These are phyloP conservation scores for Colletotrichum musicola DNA, from an alignment of 2,329 filamentous ascomycete species.

Conservation along the genomic window DNA sequence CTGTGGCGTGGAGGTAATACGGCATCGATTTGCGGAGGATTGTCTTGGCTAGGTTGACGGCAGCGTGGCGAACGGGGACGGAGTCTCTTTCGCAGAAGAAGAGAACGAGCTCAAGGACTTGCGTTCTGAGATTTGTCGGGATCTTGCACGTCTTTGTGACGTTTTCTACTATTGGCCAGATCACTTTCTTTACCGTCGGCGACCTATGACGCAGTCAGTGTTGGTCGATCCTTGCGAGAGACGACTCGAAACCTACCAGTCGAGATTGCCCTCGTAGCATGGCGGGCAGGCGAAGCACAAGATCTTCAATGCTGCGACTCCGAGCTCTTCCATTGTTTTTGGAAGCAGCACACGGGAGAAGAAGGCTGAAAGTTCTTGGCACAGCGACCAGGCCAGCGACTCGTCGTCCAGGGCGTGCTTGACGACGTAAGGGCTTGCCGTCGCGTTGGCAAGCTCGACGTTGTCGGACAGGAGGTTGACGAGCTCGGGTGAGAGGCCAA, in stretches of 20 bases:
- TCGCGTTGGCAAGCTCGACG: slow-evolving; percentile 14
- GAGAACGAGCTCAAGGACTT: slow-evolving; percentile 46
- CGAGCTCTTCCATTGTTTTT: slow-evolving; percentile 41
- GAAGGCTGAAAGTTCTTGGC: slow-evolving; percentile 17
- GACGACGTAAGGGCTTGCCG: slow-evolving; percentile 33
- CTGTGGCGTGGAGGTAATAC: slow-evolving; percentile 48
- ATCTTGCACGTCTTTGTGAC: slow-evolving; percentile 38
- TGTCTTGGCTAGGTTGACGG: slow-evolving; percentile 43
- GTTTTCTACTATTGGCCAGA: slow-evolving; percentile 46
- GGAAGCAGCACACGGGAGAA: slow-evolving; percentile 12
- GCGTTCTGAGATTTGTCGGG: slow-evolving; percentile 28
- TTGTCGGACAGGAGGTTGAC: slow-evolving; percentile 41
- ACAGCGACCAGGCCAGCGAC: slow-evolving; percentile 40
- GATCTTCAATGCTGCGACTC: slow-evolving; percentile 41
- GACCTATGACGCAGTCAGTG: slow-evolving; percentile 38
- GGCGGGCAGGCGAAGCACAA: slow-evolving; percentile 48
- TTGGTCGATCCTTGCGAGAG: background rate
- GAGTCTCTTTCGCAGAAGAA: slow-evolving; percentile 50
- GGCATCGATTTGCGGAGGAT: slow-evolving; percentile 47
- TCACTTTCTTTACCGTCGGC: slow-evolving; percentile 41
- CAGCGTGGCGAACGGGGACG: slow-evolving; percentile 42
- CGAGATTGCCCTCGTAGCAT: slow-evolving; percentile 48
- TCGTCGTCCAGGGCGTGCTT: slow-evolving; percentile 41
- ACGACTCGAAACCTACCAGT: slow-evolving; percentile 42
- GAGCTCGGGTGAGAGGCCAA: slow-evolving; percentile 42